A percentile compares a stretch with the other conserved stretches of the same genome.
Evolutionary conservation across 306 rosid species (phyloP).

Genomic region (Citrullus mucosospermus): DNA sequence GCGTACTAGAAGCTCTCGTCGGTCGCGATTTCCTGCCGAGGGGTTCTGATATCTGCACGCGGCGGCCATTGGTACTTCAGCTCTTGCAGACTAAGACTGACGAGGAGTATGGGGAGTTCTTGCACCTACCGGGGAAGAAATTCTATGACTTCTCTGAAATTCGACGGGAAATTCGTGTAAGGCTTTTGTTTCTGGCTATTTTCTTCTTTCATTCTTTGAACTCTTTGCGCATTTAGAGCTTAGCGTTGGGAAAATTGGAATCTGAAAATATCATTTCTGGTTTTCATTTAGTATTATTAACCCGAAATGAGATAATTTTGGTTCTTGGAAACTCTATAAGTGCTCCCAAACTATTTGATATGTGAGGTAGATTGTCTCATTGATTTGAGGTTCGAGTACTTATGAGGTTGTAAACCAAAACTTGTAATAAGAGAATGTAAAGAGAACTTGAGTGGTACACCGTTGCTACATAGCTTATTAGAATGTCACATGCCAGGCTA

Average conservation of each 20-base stretch:
- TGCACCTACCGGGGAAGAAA: slow-evolving; percentile 65
- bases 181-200: background rate
- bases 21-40: slow-evolving; percentile 96
- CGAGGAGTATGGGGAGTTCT: slow-evolving; percentile 94
- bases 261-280: background rate
- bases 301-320: background rate
- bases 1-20: slow-evolving; percentile 90
- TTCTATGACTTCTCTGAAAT: slow-evolving; percentile 76
- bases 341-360: background rate
- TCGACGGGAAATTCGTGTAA: slow-evolving; percentile 90
- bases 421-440: background rate
- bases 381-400: background rate
- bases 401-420: background rate
- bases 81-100: slow-evolving; percentile 65
- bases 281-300: background rate
- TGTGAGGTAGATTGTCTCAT: background rate
- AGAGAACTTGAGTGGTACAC: background rate
- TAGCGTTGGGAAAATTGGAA: background rate
- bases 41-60: slow-evolving; percentile 86
- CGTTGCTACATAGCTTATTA: background rate
- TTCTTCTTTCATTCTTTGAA: background rate
- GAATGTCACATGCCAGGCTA: background rate
- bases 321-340: background rate
- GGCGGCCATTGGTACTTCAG: slow-evolving; percentile 91
- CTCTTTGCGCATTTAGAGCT: background rate